These are phyloP conservation scores for Candida tallmaniae DNA, from an alignment of 805 yeast genomes.

Conservation along the genomic window DNA sequence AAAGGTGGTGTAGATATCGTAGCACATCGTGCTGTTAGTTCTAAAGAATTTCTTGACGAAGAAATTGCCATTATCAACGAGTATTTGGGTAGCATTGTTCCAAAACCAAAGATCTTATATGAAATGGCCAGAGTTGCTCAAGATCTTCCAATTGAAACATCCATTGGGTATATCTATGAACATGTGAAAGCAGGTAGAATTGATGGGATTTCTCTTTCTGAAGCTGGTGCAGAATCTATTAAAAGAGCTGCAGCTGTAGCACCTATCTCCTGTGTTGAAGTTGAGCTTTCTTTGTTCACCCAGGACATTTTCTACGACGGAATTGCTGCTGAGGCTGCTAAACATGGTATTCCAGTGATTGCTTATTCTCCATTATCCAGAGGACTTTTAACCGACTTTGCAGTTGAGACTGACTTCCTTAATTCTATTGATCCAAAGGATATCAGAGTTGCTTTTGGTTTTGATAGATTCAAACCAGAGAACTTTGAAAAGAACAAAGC, in stretches of 20 bases:
- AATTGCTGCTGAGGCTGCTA: constrained; percentile 53
- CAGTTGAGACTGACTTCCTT: constrained; percentile 31
- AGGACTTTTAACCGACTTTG: constrained; percentile 68
- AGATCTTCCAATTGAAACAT: constrained; percentile 52
- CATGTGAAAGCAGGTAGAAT: constrained; percentile 60
- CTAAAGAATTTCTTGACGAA: constrained; percentile 20
- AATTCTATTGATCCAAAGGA: constrained; percentile 4
- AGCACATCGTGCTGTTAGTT: constrained; percentile 44
- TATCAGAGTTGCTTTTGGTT: constrained; percentile 2
- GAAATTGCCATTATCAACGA: constrained; percentile 44
- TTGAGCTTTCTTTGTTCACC: constrained; percentile 70
- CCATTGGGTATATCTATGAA: constrained; percentile 52
- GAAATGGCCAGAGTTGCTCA: constrained; percentile 71
- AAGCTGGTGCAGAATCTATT: constrained; percentile 62
- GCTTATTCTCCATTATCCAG: constrained; percentile 84
- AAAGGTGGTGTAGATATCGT: constrained; percentile 56
- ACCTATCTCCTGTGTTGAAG: constrained; percentile 67
- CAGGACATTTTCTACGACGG: constrained; percentile 64
- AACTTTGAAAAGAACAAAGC: constrained; percentile 49
- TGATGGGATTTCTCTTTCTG: constrained; percentile 72
- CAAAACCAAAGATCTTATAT: constrained; percentile 45
- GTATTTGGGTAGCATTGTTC: constrained; percentile 17
- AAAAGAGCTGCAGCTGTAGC: constrained; percentile 50
- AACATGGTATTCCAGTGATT: constrained; percentile 58
- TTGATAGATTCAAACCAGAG: constrained; percentile 52